These are phyloP conservation scores for Combretum micranthum DNA, from an alignment of 345 rosid species.

Conservation along the genomic window DNA sequence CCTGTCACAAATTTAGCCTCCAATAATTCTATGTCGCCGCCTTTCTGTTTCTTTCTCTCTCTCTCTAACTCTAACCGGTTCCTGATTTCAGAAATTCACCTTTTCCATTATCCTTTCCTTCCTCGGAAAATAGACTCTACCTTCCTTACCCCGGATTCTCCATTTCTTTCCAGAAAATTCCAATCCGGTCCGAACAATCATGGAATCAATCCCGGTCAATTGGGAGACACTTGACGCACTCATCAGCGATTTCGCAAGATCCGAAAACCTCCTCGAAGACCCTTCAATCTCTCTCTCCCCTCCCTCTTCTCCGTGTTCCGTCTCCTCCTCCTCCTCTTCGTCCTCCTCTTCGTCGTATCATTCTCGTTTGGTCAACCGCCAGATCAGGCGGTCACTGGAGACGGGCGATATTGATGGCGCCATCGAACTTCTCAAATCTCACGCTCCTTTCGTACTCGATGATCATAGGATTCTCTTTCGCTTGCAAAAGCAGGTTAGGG, in stretches of 20 bases:
- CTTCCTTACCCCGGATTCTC: neutral
- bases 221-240: constrained; percentile 90
- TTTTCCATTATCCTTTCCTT: neutral
- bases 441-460: constrained; percentile 68
- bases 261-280: constrained; percentile 73
- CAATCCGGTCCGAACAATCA: constrained; percentile 16
- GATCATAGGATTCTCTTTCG: constrained; percentile 81
- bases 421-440: constrained; percentile 51
- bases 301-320: constrained; percentile 29
- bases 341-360: constrained; percentile 64
- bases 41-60: constrained; percentile 4
- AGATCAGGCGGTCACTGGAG: constrained; percentile 66
- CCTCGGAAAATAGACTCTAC: neutral
- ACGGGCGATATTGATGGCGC: constrained; percentile 67
- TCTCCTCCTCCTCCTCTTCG: constrained; percentile 39
- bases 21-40: constrained; percentile 22
- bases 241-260: constrained; percentile 72
- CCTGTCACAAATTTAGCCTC: constrained; percentile 25
- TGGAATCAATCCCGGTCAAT: constrained; percentile 69
- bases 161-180: constrained; percentile 3
- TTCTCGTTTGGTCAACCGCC: constrained; percentile 66
- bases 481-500: constrained; percentile 73
- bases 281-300: constrained; percentile 19
- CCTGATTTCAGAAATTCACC: neutral
- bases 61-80: neutral